Conservation (phyloP, 163 green algal species). For the Scenedesmus sp. region DNA sequence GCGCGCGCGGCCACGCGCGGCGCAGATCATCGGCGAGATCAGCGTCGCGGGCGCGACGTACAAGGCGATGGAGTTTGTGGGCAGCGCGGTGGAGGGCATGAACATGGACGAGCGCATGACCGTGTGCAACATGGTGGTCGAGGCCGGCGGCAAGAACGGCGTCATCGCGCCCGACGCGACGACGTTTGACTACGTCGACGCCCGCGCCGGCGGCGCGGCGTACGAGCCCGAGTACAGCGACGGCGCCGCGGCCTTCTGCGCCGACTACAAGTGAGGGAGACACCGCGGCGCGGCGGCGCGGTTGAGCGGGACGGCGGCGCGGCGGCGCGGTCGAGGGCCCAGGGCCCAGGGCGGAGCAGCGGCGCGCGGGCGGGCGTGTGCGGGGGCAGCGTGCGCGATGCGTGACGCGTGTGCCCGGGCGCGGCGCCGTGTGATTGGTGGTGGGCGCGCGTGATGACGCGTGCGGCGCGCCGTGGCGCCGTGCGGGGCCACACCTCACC, state of each 20-base stretch:
- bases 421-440: too few relatives aligned
- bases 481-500: too few relatives aligned
- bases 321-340: too few relatives aligned
- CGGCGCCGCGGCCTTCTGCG: constrained; percentile 46
- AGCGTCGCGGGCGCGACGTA: constrained; percentile 90
- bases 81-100: constrained; percentile 80
- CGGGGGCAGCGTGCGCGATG: too few relatives aligned
- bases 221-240: constrained; percentile 91
- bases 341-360: too few relatives aligned
- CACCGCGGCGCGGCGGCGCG: too few relatives aligned
- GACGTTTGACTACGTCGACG: constrained; percentile 93
- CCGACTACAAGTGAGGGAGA: constrained; percentile 51
- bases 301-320: background rate
- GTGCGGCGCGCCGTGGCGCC: too few relatives aligned
- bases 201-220: constrained; percentile 69
- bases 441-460: constrained; percentile 1
- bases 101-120: constrained; percentile 99
- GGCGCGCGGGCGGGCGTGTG: too few relatives aligned
- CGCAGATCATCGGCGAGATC: constrained; percentile 87
- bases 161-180: constrained; percentile 91
- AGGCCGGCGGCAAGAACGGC: constrained; percentile 96
- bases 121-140: constrained; percentile 99
- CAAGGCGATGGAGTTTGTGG: constrained; percentile 96
- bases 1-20: background rate
- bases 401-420: too few relatives aligned